Conservation (phyloP, 441 rosid species). For the Sinapis alba region DNA sequence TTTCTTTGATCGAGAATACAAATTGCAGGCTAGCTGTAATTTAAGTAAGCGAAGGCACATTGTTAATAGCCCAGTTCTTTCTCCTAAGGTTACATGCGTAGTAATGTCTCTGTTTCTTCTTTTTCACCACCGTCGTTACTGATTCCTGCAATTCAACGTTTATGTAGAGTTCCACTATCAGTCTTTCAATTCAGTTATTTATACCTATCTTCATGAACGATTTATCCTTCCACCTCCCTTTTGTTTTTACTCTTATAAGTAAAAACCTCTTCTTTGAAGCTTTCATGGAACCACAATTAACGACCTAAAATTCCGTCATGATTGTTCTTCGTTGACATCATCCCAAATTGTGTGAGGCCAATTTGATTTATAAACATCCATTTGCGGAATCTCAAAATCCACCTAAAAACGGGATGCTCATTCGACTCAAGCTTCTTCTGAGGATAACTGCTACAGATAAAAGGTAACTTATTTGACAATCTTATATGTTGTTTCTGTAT, state of each 20-base stretch:
- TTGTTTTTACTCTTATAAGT: not conserved
- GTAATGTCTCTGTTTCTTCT: not conserved
- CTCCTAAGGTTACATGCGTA: not conserved
- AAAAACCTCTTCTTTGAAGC: not conserved
- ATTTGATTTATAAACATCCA: not conserved
- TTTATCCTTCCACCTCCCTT: not conserved
- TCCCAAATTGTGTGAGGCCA: not conserved
- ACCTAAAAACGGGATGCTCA: not conserved
- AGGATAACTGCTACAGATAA: constrained; percentile 84
- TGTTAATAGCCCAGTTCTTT: not conserved
- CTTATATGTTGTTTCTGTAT: not conserved
- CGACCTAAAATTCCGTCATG: not conserved
- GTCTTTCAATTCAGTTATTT: not conserved
- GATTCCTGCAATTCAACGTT: not conserved
- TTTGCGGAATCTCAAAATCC: not conserved
- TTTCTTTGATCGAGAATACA: no score
- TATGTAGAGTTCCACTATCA: not conserved
- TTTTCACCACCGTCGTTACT: not conserved
- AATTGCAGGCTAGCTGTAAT: no score
- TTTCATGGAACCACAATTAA: no score
- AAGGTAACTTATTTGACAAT: constrained; percentile 53
- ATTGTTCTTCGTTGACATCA: not conserved
- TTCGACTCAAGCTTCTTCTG: constrained; percentile 12
- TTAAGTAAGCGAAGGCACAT: not conserved
- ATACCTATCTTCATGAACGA: not conserved